Conservation (phyloP, 2,329 filamentous ascomycete genomes). For the Exserohilum rostratum region DNA sequence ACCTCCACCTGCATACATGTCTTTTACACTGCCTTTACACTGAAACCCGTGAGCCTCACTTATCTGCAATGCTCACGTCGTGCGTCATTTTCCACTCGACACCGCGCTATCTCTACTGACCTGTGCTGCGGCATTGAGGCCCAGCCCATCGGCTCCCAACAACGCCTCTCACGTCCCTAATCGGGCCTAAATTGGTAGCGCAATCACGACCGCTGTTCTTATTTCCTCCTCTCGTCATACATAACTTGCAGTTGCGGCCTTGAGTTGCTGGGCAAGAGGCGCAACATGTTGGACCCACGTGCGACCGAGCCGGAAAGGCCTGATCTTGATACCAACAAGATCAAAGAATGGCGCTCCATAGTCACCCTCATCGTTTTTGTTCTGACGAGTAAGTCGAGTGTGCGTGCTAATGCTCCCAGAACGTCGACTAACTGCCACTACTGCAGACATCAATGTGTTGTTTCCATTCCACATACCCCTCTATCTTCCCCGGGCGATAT, state of each 20-base stretch:
- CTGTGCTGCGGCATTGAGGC: background rate
- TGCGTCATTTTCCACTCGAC: conserved; percentile 4
- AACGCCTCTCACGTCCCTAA: conserved; percentile 2
- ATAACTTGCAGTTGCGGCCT: background rate
- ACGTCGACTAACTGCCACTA: background rate
- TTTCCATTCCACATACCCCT: conserved; percentile 72
- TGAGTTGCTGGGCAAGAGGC: background rate
- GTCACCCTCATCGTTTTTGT: conserved; percentile 73
- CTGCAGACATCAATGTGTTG: conserved; percentile 69
- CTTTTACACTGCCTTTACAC: background rate
- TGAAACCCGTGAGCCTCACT: conserved; percentile 14
- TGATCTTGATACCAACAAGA: conserved; percentile 58
- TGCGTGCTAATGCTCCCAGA: background rate
- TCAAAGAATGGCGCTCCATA: conserved; percentile 71
- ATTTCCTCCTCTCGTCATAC: background rate
- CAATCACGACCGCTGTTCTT: background rate
- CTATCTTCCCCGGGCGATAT: conserved; percentile 61
- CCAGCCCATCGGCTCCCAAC: background rate
- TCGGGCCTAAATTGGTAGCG: conserved; percentile 11
- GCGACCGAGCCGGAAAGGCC: conserved; percentile 12
- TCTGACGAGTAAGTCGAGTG: conserved; percentile 66
- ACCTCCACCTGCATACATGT: background rate
- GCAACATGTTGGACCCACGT: conserved; percentile 13
- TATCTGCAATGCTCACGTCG: conserved; percentile 7
- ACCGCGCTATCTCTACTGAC: background rate